Evolutionary conservation across 169 alveolate genomes (phyloP), one percentile per base, ranked within the genome.

Genomic region (Condylostoma magnum): DNA sequence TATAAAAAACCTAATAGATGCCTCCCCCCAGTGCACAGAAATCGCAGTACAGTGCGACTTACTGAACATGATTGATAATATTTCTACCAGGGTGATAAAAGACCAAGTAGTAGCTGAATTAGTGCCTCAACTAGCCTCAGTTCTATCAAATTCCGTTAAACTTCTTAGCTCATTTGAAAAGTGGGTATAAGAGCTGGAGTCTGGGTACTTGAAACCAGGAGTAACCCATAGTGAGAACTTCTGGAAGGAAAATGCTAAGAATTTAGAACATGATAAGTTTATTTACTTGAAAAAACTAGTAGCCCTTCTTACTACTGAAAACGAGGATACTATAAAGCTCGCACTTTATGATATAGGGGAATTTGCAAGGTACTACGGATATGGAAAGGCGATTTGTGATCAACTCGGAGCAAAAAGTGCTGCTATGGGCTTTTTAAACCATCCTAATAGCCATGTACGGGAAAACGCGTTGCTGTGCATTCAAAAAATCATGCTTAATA

Each of bases 201-300:
- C 44, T 33, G 76, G 76, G 34, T 34, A 67, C 8, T 30, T 67
- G 5, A 65, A 48, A 18, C 66, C 60, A 27, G 76, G 76, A 12
- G 66, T 50, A 0, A 67, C 65, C 0, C 76, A 67, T 30, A 67
- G 66, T 4, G 76, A 67, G 31, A 51, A 30, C 1, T 67, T 67
- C 41, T 67, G 76, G 65, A 67, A 67, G 31, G 76, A 67, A 50
- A 67, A 67, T 50, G 76, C 76, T 3, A 67, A 67, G 25, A 20
- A 46, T 12, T 33, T 67, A n/a, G 76, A 67, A 50, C 48, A 67
- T 18, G 36, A 67, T 27, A 48, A 30, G 4, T 50, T 33, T 50
- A 30, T 20, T 41, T 20, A 25, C 6, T 18, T 67, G 1, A 67
- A 67, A 33, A 67, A 67, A 31, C 53, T 67, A 12, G 66, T 67